Evolutionary conservation across 2,329 filamentous ascomycete species (phyloP), one percentile per base, ranked within the genome.

Genomic region (Cadophora sp.): DNA sequence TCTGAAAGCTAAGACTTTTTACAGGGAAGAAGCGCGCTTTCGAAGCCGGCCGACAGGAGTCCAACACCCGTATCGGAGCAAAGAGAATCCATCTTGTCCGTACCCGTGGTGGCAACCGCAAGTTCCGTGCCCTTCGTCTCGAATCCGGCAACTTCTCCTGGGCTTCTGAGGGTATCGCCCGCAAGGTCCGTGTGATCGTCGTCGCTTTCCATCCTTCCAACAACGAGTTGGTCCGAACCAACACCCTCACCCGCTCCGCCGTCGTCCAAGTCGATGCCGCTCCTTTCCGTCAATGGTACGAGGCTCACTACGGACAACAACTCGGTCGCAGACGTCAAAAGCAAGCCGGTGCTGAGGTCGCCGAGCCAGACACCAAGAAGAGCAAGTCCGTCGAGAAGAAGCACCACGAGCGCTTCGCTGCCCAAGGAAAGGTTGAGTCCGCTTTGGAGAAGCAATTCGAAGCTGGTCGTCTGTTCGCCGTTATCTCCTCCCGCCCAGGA

Each of bases 221-320:
- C 94, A 99, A 99, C 93, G 96, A 99, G 87, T 90, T 99, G 78
- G 94, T 99, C 88, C 96, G 96, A 81, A 99, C 96, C 85, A 99
- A 99, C 91, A 98, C 96, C 87, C 89, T 99, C 83, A 99, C 96
- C 89, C 96, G 94, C 87, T 93, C 93, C 81, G 96, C 96, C 85
- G 93, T 99, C 80, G 93, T 99, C 83, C 96, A 99, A 89, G 87
- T 99, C 85, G 96, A 99, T 84, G 96, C 96, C 79, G 93, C 96
- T 73, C 96, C 96, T 77, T 99, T 99, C 93, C 89, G 96, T 83
- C 95, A 98, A 87, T 99, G 96, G 96, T 99, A 97, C 86, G 96
- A 99, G 90, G 93, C 96, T 77, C 96, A 99, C 91, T 99, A 99
- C 89, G 96, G 96, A 81, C 88, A 93, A 84, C 78, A 87, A 78